These are phyloP conservation scores for Camelina sativa DNA, from an alignment of 345 rosid species.

Conservation along the genomic window DNA sequence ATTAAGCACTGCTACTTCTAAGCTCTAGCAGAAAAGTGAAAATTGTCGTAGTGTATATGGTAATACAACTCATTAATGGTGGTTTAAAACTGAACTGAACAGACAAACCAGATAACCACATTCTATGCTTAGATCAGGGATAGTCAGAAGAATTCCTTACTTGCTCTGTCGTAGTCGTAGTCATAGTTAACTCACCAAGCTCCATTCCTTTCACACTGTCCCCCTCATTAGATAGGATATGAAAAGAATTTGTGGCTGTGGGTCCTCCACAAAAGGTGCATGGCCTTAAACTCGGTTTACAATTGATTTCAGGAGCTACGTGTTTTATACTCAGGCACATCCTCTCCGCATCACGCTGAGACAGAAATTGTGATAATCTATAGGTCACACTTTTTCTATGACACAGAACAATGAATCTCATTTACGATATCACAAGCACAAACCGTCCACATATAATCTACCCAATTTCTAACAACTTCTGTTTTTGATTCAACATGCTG, in stretches of 20 bases:
- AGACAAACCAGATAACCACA: slow-evolving; percentile 7
- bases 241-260: slow-evolving; percentile 62
- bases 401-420: slow-evolving; percentile 18
- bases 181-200: slow-evolving; percentile 49
- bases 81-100: background rate
- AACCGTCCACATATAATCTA: slow-evolving; percentile 11
- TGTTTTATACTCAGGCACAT: slow-evolving; percentile 58
- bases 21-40: background rate
- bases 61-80: background rate
- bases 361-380: slow-evolving; percentile 11
- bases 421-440: slow-evolving; percentile 6
- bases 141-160: slow-evolving; percentile 48
- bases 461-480: slow-evolving; percentile 8
- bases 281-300: slow-evolving; percentile 46
- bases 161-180: slow-evolving; percentile 53
- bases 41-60: background rate
- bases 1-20: slow-evolving; percentile 5
- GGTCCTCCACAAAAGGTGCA: slow-evolving; percentile 63
- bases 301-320: slow-evolving; percentile 48
- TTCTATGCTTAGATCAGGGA: slow-evolving; percentile 2
- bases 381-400: background rate
- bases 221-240: slow-evolving; percentile 55
- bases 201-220: slow-evolving; percentile 49
- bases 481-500: background rate
- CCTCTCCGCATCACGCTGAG: slow-evolving; percentile 77